Conservation (phyloP, 2,329 filamentous ascomycete genomes). For the Ophiostoma novo-ulmi region DNA sequence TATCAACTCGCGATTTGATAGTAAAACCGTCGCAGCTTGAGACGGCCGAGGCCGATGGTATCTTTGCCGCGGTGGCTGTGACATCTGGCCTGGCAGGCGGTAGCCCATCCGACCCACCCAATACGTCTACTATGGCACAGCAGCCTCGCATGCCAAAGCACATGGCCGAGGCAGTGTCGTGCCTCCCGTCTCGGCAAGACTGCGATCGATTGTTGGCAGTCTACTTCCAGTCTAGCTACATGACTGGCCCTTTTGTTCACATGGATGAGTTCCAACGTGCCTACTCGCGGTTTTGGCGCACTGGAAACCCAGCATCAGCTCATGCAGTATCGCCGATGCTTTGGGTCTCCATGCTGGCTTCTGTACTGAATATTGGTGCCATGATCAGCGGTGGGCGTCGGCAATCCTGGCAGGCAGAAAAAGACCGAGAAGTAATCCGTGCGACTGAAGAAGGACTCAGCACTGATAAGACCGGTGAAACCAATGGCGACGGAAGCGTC, state of each 20-base stretch:
- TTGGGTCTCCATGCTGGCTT: constrained; percentile 49
- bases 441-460: neutral
- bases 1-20: neutral
- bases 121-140: neutral
- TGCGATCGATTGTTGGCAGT: constrained; percentile 36
- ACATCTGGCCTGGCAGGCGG: neutral
- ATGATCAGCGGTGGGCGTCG: constrained; percentile 29
- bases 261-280: constrained; percentile 44
- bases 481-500: neutral
- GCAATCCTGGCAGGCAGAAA: constrained; percentile 27
- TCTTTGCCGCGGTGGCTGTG: constrained; percentile 31
- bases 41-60: constrained; percentile 33
- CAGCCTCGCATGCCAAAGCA: constrained; percentile 28
- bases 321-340: constrained; percentile 40
- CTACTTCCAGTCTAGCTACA: constrained; percentile 40
- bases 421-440: constrained; percentile 16
- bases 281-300: constrained; percentile 45
- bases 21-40: constrained; percentile 2
- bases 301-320: constrained; percentile 26
- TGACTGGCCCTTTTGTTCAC: constrained; percentile 39
- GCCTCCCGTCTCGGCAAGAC: constrained; percentile 37
- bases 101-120: neutral
- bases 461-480: neutral
- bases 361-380: constrained; percentile 41
- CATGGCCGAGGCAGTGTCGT: constrained; percentile 33